These are phyloP conservation scores for Echinochloa phyllopogon DNA, from an alignment of 176 grass and related monocot species.

Conservation along the genomic window DNA sequence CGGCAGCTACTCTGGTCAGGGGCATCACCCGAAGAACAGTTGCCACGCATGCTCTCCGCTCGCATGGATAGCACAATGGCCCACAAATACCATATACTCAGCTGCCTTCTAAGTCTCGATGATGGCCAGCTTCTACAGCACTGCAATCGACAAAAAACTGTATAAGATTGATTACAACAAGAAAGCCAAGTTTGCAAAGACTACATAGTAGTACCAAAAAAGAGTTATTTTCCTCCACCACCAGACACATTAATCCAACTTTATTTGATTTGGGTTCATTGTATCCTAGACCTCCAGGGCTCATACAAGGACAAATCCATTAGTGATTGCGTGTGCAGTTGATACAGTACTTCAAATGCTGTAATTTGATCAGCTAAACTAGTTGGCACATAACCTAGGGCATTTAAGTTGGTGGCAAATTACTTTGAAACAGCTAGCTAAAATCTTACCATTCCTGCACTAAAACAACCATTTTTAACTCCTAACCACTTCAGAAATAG, in stretches of 20 bases:
- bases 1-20: slow-evolving; percentile 84
- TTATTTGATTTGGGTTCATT: slow-evolving; percentile 18
- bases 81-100: slow-evolving; percentile 56
- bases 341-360: not conserved
- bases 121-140: slow-evolving; percentile 35
- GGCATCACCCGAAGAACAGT: slow-evolving; percentile 91
- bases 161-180: slow-evolving; percentile 25
- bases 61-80: slow-evolving; percentile 72
- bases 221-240: not conserved
- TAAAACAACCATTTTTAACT: not conserved
- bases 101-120: slow-evolving; percentile 35
- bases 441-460: slow-evolving; percentile 28
- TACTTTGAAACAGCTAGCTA: slow-evolving; percentile 28
- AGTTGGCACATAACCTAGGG: slow-evolving; percentile 7
- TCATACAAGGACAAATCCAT: slow-evolving; percentile 21
- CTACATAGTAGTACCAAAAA: slow-evolving; percentile 8
- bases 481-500: slow-evolving; percentile 37
- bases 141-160: slow-evolving; percentile 42
- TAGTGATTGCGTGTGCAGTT: not conserved
- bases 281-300: slow-evolving; percentile 23
- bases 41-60: slow-evolving; percentile 96
- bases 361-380: slow-evolving; percentile 21
- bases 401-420: slow-evolving; percentile 33
- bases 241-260: slow-evolving; percentile 5
- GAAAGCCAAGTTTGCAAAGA: slow-evolving; percentile 25